phyloP scores from a whole-genome alignment of 1,284 basidiomycete genomes.

The Naganishia cerealis region DNA sequence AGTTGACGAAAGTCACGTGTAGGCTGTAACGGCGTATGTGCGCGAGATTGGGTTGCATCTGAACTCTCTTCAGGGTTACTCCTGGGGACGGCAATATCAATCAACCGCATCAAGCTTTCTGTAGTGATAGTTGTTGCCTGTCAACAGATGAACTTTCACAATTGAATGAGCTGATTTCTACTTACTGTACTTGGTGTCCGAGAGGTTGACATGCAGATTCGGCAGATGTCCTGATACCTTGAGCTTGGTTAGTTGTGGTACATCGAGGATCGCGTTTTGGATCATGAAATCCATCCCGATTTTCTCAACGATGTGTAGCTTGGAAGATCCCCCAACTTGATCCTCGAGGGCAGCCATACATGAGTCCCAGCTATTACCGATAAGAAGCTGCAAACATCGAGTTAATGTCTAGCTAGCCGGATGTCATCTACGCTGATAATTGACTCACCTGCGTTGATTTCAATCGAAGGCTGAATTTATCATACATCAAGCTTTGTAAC shows the following conservation, averaged over 20 bases:
- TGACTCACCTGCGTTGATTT: slow-evolving; percentile 78
- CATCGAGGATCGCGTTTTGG: slow-evolving; percentile 90
- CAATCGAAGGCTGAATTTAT: slow-evolving; percentile 80
- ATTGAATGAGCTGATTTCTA: neutral
- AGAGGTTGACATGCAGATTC: slow-evolving; percentile 85
- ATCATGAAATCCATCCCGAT: slow-evolving; percentile 88
- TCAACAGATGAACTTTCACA: slow-evolving; percentile 4
- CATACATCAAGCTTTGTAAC: slow-evolving; percentile 95
- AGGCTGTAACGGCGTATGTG: slow-evolving; percentile 41
- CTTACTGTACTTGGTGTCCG: slow-evolving; percentile 84
- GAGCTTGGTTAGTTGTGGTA: slow-evolving; percentile 80
- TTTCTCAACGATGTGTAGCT: slow-evolving; percentile 86
- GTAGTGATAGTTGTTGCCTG: slow-evolving; percentile 8
- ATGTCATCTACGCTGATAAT: neutral
- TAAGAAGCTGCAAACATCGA: slow-evolving; percentile 66
- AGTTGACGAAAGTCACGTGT: slow-evolving; percentile 69
- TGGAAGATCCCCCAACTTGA: slow-evolving; percentile 56
- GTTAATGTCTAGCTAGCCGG: neutral
- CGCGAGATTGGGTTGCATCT: neutral
- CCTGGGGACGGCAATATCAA: slow-evolving; percentile 85
- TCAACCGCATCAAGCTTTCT: slow-evolving; percentile 82
- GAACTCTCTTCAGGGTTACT: slow-evolving; percentile 54
- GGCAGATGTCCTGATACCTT: slow-evolving; percentile 91
- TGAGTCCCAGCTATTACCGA: slow-evolving; percentile 80
- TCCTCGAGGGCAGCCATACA: slow-evolving; percentile 75